phyloP scores from a whole-genome alignment of 768 basidiomycete genomes.

The Amanita brunnescens region DNA sequence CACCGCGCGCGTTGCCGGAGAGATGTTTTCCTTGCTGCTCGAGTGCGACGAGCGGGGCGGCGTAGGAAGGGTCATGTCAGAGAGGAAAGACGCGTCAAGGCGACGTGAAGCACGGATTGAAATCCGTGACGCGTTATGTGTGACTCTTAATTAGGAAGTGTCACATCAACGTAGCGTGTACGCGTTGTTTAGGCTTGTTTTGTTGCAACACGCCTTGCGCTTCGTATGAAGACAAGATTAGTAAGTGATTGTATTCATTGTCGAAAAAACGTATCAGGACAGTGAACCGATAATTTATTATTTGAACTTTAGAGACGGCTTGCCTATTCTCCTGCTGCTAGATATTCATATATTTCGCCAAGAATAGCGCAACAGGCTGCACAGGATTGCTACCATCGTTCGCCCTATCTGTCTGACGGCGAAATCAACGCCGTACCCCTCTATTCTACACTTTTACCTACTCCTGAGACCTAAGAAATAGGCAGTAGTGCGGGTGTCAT shows the following conservation, averaged over 20 bases:
- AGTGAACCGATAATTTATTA: too few species aligned
- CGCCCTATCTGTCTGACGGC: too few species aligned
- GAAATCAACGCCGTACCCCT: neutral
- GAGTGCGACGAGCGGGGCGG: constrained; percentile 53
- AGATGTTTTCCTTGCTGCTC: constrained; percentile 35
- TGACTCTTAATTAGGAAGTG: neutral
- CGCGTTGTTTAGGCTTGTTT: constrained; percentile 6
- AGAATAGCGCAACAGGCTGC: too few species aligned
- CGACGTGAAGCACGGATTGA: neutral
- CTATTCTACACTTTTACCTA: neutral
- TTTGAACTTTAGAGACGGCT: too few species aligned
- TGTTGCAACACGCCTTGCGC: neutral
- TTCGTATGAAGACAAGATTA: too few species aligned
- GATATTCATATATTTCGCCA: too few species aligned
- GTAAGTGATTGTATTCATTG: too few species aligned
- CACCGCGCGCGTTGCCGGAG: constrained; percentile 26
- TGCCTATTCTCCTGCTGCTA: too few species aligned
- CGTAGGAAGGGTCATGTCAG: constrained; percentile 42
- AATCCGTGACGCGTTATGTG: neutral
- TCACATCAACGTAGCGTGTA: neutral
- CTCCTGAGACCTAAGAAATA: too few species aligned
- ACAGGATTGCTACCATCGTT: too few species aligned
- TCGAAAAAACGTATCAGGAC: too few species aligned
- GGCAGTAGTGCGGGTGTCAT: neutral
- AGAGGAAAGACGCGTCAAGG: neutral